Evolutionary conservation across 2,329 filamentous ascomycete genomes (phyloP).

Genomic region (Emydomyces testavorans): DNA sequence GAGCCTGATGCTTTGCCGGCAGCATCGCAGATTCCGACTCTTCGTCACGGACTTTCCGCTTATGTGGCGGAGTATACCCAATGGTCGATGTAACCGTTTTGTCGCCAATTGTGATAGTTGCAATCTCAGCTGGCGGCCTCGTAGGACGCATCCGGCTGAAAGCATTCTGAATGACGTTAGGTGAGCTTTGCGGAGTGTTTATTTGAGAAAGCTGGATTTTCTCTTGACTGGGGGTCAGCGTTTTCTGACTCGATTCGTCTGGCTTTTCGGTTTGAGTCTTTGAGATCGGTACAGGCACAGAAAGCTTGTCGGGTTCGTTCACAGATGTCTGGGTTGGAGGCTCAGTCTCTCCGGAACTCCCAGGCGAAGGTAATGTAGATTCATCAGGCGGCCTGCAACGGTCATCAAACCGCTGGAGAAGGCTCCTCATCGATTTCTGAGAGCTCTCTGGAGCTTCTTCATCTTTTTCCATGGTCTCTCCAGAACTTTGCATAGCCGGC

Average conservation of each 20-base stretch:
- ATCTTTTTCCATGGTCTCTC: neutral
- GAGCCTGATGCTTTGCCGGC: slow-evolving; percentile 32
- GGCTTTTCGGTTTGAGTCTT: slow-evolving; percentile 4
- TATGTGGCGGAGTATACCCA: slow-evolving; percentile 41
- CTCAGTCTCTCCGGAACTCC: neutral
- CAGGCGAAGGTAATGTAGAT: neutral
- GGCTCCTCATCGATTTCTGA: slow-evolving; percentile 4
- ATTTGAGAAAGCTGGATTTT: neutral
- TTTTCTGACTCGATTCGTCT: neutral
- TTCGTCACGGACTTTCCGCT: slow-evolving; percentile 24
- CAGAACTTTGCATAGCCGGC: neutral
- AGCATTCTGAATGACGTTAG: slow-evolving; percentile 43
- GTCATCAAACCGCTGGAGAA: slow-evolving; percentile 2
- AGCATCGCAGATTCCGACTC: slow-evolving; percentile 18
- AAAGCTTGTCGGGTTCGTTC: neutral
- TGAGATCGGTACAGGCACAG: neutral
- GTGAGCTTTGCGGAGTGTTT: neutral
- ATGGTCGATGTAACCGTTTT: slow-evolving; percentile 55
- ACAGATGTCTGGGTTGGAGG: neutral
- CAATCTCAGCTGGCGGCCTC: slow-evolving; percentile 50
- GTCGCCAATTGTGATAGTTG: slow-evolving; percentile 64
- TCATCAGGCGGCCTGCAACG: neutral
- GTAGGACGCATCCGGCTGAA: slow-evolving; percentile 56
- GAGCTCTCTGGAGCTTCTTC: neutral
- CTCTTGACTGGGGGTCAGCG: slow-evolving; percentile 1